A percentile compares a stretch with the other conserved stretches of the same genome.
Conservation (phyloP, 306 rosid genomes). For the Comarum palustre region DNA sequence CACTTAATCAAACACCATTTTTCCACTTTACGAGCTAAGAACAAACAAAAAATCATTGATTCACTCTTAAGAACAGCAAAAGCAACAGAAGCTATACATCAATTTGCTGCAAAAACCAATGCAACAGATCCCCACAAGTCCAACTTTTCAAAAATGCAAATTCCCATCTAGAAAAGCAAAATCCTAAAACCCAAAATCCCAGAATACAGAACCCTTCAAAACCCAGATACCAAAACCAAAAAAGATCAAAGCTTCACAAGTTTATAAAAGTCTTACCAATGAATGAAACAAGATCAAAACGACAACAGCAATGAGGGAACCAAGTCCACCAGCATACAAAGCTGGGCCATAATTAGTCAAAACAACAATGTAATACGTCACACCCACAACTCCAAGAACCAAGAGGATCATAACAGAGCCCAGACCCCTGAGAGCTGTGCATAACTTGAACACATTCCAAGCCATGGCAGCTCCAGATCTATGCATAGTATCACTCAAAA, state of each 20-base stretch:
- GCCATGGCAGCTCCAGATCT: slow-evolving; percentile 99
- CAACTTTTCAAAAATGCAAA: background rate
- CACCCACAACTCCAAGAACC: slow-evolving; percentile 97
- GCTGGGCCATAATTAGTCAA: slow-evolving; percentile 87
- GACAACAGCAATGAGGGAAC: slow-evolving; percentile 51
- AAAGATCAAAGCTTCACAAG: background rate
- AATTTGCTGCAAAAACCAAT: background rate
- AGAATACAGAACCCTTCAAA: background rate
- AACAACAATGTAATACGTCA: slow-evolving; percentile 93
- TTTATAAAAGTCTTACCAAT: slow-evolving; percentile 56
- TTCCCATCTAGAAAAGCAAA: background rate
- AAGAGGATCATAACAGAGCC: slow-evolving; percentile 96
- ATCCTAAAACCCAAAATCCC: slow-evolving; percentile 10
- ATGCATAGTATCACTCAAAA: slow-evolving; percentile 51
- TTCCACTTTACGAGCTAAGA: background rate
- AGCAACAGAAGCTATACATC: background rate
- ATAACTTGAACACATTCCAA: slow-evolving; percentile 99
- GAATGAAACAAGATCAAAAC: slow-evolving; percentile 86
- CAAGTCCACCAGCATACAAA: slow-evolving; percentile 63
- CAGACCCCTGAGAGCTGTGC: slow-evolving; percentile 89
- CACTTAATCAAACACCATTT: slow-evolving; percentile 4
- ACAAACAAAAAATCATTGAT: background rate
- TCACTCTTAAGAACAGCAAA: background rate
- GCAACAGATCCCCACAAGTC: background rate
- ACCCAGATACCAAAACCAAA: background rate